Evolutionary conservation across 1,139 yeast species (phyloP), one percentile per base, ranked within the genome.

Genomic region (Yamadazyma buinensis): DNA sequence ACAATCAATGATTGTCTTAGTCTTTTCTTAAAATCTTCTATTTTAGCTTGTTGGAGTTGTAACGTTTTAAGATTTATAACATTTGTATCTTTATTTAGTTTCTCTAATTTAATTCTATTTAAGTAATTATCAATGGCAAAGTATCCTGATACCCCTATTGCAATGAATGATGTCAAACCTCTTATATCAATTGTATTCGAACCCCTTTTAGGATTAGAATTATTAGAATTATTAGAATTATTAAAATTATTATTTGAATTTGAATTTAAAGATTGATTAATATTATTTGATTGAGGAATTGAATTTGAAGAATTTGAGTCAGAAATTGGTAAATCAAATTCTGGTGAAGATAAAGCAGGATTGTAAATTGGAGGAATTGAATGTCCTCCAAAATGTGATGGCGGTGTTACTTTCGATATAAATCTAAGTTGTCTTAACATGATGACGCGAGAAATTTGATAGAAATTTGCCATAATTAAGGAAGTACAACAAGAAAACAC

Each of bases 121-220:
- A 60, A 49, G 48, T 75, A 75, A 46, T 72, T 75, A 46, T 76
- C 81, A 6, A 75, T 44, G 1, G 81, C 79, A 30, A 76, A 56
- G 45, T 70, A 76, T 0, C 74, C 62, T 28, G 68, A 51, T 3
- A 64, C 59, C 26, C 58, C 48, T 59, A 64, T 60, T 3, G 69
- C 70, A n/a, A 67, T 33, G 15, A 67, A 48, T 2, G 63, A 48
- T 2, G 66, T 48, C 15, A 67, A 37, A 29, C 67, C 73, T 33
- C 52, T 52, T 8, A 63, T 15, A 1, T 57, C 36, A 26, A 30
- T 26, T 21, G 40, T 44, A 9, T 30, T 30, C 4, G 25, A 23
- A n/a, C 12, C 15, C 8, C 14, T 6, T n/a, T 23, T 23, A 23
- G 11, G 11, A 6, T 28, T 11, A 21, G 25, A 14, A 6, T 15